Evolutionary conservation across 148 eudicot genomes (phyloP).

Genomic region (Rhododendron ovatum): DNA sequence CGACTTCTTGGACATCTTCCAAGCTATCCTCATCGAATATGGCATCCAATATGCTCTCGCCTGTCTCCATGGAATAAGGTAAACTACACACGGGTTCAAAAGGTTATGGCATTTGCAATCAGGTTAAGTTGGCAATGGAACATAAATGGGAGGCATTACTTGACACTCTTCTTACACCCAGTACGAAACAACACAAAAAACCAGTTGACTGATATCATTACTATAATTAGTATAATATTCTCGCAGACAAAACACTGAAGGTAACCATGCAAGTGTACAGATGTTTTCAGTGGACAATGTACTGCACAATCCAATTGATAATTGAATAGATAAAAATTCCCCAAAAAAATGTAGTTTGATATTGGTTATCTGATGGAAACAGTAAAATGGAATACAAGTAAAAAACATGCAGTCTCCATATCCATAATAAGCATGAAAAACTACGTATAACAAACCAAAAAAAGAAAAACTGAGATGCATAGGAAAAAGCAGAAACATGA

Average conservation of each 20-base stretch:
- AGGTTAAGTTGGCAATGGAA: not conserved
- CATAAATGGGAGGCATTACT: not conserved
- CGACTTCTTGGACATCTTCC: conserved; percentile 56
- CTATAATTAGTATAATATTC: not conserved
- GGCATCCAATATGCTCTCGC: conserved; percentile 46
- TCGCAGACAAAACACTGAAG: not conserved
- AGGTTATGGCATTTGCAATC: not conserved
- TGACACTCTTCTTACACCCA: not conserved
- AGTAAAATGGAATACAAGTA: not conserved
- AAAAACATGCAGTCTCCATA: not conserved
- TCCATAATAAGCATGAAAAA: not conserved
- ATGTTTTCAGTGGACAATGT: not conserved
- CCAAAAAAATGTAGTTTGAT: not conserved
- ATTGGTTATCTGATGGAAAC: not conserved
- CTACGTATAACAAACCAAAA: not conserved
- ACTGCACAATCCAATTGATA: not conserved
- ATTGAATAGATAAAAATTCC: not conserved
- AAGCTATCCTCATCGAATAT: conserved; percentile 45
- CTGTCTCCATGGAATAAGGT: conserved; percentile 48
- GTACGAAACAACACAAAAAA: not conserved
- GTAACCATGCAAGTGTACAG: not conserved
- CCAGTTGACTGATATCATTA: not conserved
- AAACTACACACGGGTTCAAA: conserved; percentile 16
- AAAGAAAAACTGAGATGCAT: no score
- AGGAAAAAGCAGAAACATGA: no score